phyloP scores from a whole-genome alignment of 2,329 filamentous ascomycete species.

The Albophoma yamanashiensis region DNA sequence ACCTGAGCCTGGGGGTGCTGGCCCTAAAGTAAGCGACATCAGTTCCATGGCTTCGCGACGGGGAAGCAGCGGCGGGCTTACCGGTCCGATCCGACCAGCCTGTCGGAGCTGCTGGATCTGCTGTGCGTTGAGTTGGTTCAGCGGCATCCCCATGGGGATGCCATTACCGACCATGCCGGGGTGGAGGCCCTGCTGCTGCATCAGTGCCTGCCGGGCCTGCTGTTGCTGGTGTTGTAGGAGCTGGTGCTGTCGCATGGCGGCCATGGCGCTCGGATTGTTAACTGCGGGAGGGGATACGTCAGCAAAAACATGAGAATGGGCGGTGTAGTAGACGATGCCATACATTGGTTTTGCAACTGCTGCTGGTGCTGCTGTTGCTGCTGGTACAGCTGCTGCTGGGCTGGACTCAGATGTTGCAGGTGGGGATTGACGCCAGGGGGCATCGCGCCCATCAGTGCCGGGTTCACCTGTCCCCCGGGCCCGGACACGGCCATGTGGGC shows the following conservation, averaged over 20 bases:
- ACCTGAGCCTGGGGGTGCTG: conserved; percentile 22
- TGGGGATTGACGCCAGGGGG: conserved; percentile 58
- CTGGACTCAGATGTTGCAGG: conserved; percentile 60
- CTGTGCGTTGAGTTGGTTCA: conserved; percentile 35
- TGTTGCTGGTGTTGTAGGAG: conserved; percentile 46
- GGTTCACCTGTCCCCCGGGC: conserved; percentile 61
- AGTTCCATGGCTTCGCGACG: neutral
- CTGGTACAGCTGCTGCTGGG: conserved; percentile 46
- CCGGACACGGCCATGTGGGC: conserved; percentile 61
- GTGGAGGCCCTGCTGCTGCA: conserved; percentile 44
- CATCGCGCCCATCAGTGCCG: conserved; percentile 68
- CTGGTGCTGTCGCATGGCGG: conserved; percentile 42
- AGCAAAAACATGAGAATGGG: neutral
- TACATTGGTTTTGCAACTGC: conserved; percentile 24
- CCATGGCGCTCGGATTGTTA: conserved; percentile 25
- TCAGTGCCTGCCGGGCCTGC: conserved; percentile 38
- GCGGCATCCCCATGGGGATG: conserved; percentile 43
- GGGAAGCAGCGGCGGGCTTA: conserved; percentile 16
- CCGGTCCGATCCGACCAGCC: conserved; percentile 26
- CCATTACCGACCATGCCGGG: conserved; percentile 34
- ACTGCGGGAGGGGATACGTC: conserved; percentile 11
- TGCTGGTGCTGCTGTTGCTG: conserved; percentile 40
- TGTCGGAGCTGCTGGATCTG: conserved; percentile 41
- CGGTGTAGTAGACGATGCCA: conserved; percentile 3
- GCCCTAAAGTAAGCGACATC: conserved; percentile 7